Percentiles rank a stretch among this genome's conserved stretches.
phyloP scores from a whole-genome alignment of 2,329 filamentous ascomycete genomes.

The Periconia macrospinosa region DNA sequence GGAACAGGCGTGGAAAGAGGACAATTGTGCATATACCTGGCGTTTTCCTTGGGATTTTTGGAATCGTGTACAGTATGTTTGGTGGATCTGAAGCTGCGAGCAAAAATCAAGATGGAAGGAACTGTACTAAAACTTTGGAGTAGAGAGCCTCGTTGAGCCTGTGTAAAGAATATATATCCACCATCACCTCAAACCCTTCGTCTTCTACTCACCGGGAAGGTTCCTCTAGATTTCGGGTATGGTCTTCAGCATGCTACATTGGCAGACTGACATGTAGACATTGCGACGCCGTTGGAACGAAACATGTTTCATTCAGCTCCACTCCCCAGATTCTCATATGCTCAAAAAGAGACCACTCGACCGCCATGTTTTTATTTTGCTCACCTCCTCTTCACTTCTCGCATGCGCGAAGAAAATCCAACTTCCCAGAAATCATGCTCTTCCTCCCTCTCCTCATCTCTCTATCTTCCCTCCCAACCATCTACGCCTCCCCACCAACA shows the following conservation, averaged over 20 bases:
- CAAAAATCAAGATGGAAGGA: neutral
- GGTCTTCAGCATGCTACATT: neutral
- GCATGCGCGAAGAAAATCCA: neutral
- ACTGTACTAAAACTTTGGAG: neutral
- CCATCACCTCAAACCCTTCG: neutral
- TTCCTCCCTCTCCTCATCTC: neutral
- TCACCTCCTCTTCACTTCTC: neutral
- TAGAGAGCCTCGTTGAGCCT: neutral
- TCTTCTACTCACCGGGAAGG: neutral
- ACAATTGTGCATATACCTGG: neutral
- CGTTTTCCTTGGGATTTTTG: neutral
- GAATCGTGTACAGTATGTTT: neutral
- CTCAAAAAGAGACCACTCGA: neutral
- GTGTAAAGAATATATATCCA: neutral
- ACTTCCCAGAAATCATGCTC: neutral
- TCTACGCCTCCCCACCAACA: conserved; percentile 9
- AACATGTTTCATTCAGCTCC: conserved; percentile 7
- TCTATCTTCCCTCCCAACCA: neutral
- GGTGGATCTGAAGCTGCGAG: neutral
- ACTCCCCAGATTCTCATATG: neutral
- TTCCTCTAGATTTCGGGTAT: too few relatives aligned
- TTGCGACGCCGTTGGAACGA: conserved; percentile 4
- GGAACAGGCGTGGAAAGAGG: neutral
- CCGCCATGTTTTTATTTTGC: neutral
- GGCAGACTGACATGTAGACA: neutral